A percentile compares a stretch with the other conserved stretches of the same genome.
phyloP scores from a whole-genome alignment of 176 grass and related monocot species.

The Aegilops sharonensis region DNA sequence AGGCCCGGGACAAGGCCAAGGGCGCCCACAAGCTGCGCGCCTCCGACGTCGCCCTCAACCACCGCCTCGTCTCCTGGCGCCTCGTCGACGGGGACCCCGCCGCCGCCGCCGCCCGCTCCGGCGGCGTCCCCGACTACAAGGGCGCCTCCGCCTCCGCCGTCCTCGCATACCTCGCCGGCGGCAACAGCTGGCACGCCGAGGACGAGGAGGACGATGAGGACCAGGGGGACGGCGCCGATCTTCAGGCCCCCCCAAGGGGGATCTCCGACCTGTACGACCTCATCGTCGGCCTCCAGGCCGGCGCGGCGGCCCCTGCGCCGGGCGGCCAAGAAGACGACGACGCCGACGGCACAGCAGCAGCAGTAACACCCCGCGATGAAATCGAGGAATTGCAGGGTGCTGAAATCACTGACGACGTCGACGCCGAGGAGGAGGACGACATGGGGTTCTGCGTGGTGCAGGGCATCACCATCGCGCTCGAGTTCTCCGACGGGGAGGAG shows the following conservation, averaged over 20 bases:
- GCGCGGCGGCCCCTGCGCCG: not conserved
- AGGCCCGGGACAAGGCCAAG: conserved; percentile 74
- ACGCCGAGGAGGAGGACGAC: not conserved
- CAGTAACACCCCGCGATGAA: not conserved
- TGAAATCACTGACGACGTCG: not conserved
- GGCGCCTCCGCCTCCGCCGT: not conserved
- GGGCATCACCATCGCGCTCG: conserved; percentile 49
- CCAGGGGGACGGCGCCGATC: not conserved
- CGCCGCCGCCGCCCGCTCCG: not conserved
- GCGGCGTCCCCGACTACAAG: not conserved
- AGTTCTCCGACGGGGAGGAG: conserved; percentile 77
- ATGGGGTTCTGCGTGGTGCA: conserved; percentile 71
- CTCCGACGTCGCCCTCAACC: conserved; percentile 76
- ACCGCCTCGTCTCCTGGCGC: conserved; percentile 75
- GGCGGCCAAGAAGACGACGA: conserved; percentile 1
- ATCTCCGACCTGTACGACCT: conserved; percentile 49
- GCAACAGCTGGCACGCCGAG: not conserved
- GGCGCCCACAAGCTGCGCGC: conserved; percentile 71
- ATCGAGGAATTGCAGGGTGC: conserved; percentile 6
- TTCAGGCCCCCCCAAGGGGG: conserved; percentile 14
- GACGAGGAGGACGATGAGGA: not conserved
- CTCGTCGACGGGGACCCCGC: conserved; percentile 29
- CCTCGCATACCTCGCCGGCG: not conserved
- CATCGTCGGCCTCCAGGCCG: conserved; percentile 32
- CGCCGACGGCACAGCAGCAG: not conserved